phyloP scores from a whole-genome alignment of 352 stramenopile genomes.

The Globisporangium rhizosaccharum region DNA sequence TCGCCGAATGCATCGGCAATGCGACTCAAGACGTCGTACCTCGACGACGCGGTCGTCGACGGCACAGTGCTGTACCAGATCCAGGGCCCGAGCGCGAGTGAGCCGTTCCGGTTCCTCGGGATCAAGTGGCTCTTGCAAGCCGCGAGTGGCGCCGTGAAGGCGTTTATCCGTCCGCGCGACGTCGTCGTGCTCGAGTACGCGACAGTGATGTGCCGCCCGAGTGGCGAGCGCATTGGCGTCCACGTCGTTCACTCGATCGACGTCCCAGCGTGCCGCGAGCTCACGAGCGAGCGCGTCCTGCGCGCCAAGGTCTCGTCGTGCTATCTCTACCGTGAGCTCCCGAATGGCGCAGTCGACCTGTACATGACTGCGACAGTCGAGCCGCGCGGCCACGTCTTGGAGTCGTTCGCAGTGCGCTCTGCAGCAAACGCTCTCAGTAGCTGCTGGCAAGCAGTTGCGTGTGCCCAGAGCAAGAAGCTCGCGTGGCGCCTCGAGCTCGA shows the following conservation, averaged over 20 bases:
- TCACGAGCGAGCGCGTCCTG: conserved; percentile 29
- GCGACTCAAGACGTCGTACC: conserved; percentile 39
- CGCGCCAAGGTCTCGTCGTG: conserved; percentile 41
- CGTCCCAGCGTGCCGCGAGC: conserved; percentile 31
- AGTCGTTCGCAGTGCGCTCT: conserved; percentile 34
- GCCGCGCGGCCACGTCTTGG: conserved; percentile 34
- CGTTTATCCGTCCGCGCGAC: conserved; percentile 38
- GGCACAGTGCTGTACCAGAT: conserved; percentile 39
- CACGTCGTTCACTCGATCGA: conserved; percentile 51
- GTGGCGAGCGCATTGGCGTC: conserved; percentile 43
- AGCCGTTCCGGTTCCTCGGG: conserved; percentile 50
- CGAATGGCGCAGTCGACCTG: conserved; percentile 44
- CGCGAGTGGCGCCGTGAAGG: conserved; percentile 23
- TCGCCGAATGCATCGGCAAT: conserved; percentile 29
- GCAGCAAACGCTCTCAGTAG: conserved; percentile 41
- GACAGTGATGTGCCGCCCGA: conserved; percentile 38
- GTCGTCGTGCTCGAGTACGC: conserved; percentile 55
- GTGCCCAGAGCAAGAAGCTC: conserved; percentile 69
- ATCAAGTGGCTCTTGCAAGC: conserved; percentile 56
- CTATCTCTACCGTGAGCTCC: conserved; percentile 54
- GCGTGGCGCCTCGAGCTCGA: conserved; percentile 46
- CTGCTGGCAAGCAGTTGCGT: conserved; percentile 58
- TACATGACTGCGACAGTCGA: conserved; percentile 60
- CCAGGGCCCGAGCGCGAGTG: conserved; percentile 25
- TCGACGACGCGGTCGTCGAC: conserved; percentile 45